Evolutionary conservation across 2,329 filamentous ascomycete species (phyloP), one percentile per base, ranked within the genome.

Genomic region (Hypoxylon sp.): DNA sequence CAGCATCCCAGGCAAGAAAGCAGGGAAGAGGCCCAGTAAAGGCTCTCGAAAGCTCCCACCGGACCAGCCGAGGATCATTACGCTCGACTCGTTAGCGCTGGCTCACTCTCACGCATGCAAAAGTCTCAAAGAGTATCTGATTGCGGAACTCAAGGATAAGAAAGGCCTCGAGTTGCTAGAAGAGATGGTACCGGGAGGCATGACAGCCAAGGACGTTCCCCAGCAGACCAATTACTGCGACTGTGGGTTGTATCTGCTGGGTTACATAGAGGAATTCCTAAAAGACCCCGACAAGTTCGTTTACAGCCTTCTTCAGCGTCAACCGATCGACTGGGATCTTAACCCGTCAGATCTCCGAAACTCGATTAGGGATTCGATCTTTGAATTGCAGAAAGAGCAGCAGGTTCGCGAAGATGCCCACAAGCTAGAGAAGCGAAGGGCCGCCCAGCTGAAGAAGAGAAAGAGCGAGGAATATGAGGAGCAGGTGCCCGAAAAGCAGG

Each of bases 231-330:
- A 99, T 70, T 90, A 83, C 66, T 93, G 85, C 60, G 95, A 99
- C 71, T 99, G 95, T 69, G 95, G 95, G 7, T 78, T 97, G 0
- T 99, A 90, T 67, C 78, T 98, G 2, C 78, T 97, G 3, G 89
- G 88, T 2, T 99, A 98, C 69, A 81, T 96, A 49, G 84, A 92
- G 63, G 87, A 90, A 62, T 97, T 99, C 62, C 81, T 96, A 13
- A 81, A 85, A 48, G 77, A 91, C 57, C 94, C 94, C 0, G 85
- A 91, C 61, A 73, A 71, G 0, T 95, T 96, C 64, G 80, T 90
- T 13, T 76, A 77, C 17, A 87, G 84, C 58, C 77, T 96, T 15
- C 77, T 97, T 4, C 81, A 79, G 21, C 84, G 81, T 35, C 82
- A 69, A 64, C 47, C 69, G 3, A 72, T 77, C 2, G 66, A 72